These are phyloP conservation scores for Telfairia occidentalis DNA, from an alignment of 331 rosid species.

Conservation along the genomic window DNA sequence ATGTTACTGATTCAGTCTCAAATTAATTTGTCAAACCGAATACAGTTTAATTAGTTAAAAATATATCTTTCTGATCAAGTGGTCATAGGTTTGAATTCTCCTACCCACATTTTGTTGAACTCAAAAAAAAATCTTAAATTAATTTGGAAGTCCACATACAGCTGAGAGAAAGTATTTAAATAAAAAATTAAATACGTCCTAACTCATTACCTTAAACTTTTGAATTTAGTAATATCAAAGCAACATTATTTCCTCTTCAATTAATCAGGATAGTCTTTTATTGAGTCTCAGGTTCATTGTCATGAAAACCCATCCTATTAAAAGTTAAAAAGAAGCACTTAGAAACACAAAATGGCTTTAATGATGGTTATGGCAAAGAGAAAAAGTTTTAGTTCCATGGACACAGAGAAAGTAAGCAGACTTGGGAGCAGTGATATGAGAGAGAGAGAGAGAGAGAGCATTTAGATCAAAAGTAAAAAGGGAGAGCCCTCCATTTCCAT, in stretches of 20 bases:
- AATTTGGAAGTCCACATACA: too few species aligned
- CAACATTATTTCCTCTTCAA: neutral
- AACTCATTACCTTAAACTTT: neutral
- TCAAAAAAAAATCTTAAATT: too few species aligned
- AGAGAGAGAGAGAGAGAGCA: neutral
- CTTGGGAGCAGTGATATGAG: neutral
- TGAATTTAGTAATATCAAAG: neutral
- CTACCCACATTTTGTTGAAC: too few species aligned
- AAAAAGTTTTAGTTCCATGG: neutral
- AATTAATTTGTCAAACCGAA: too few species aligned
- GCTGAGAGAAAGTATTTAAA: too few species aligned
- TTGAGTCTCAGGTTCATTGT: neutral
- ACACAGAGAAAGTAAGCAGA: neutral
- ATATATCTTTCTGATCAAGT: too few species aligned
- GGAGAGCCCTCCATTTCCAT: conserved; percentile 4
- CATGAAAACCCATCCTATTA: neutral
- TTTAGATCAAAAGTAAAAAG: conserved; percentile 4
- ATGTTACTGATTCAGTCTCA: too few species aligned
- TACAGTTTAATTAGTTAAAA: too few species aligned
- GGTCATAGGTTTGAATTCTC: too few species aligned
- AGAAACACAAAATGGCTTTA: conserved; percentile 1
- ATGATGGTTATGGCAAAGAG: neutral
- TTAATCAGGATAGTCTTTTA: neutral
- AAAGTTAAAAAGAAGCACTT: neutral
- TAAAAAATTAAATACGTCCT: neutral